Percentiles rank a stretch among this genome's conserved stretches.
phyloP scores from a whole-genome alignment of 176 grass and related monocot genomes.

The Urochloa ruziziensis region DNA sequence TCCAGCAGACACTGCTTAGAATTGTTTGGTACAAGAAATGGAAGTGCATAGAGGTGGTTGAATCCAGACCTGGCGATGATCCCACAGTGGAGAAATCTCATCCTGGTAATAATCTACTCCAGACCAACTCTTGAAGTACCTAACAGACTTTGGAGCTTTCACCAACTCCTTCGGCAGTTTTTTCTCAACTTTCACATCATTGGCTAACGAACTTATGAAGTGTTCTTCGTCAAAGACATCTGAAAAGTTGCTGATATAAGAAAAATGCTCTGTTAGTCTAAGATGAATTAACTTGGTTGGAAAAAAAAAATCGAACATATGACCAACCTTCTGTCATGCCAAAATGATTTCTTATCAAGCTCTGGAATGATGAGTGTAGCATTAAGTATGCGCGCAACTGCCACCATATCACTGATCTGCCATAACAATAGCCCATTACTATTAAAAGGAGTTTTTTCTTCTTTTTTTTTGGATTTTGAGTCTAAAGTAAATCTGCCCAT shows the following conservation, averaged over 20 bases:
- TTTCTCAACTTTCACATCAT: constrained; percentile 83
- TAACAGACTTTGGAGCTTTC: constrained; percentile 68
- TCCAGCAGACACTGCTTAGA: constrained; percentile 17
- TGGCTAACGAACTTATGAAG: constrained; percentile 69
- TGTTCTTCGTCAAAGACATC: constrained; percentile 91
- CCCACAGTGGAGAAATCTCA: constrained; percentile 76
- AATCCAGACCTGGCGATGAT: constrained; percentile 72
- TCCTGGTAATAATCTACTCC: constrained; percentile 73
- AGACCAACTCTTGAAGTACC: constrained; percentile 95
- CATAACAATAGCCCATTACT: constrained; percentile 18
- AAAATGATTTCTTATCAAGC: constrained; percentile 98
- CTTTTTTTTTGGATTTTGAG: neutral
- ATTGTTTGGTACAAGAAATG: neutral
- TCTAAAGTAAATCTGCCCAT: neutral
- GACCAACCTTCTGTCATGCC: constrained; percentile 77
- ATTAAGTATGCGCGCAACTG: constrained; percentile 77
- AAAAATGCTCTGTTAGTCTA: constrained; percentile 24
- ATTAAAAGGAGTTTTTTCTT: too few species aligned
- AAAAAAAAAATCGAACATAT: neutral
- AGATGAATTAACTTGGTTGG: constrained; percentile 8
- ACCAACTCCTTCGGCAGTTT: constrained; percentile 70
- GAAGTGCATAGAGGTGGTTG: neutral
- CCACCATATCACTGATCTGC: constrained; percentile 95
- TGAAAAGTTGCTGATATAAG: constrained; percentile 76
- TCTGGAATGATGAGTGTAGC: constrained; percentile 89